Percentiles rank a stretch among this genome's conserved stretches.
Conservation (phyloP, 2,329 filamentous ascomycete species). For the Tricladium varicosporioides region DNA sequence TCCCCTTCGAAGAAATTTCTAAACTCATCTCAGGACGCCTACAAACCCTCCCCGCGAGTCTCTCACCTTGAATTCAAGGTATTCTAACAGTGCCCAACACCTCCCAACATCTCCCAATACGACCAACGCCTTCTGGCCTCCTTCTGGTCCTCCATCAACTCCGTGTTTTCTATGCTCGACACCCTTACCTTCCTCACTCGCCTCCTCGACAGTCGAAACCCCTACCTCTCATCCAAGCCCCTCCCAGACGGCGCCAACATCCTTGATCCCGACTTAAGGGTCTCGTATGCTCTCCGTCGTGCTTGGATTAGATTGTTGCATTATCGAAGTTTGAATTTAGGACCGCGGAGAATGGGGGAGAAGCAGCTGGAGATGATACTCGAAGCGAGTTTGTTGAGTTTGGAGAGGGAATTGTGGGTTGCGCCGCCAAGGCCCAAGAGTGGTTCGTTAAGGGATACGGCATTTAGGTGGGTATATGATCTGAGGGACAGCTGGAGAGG, state of each 20-base stretch:
- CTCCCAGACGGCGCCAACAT: slow-evolving; percentile 8
- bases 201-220: slow-evolving; percentile 1
- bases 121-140: too few relatives aligned
- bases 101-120: too few relatives aligned
- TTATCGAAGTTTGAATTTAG: slow-evolving; percentile 12
- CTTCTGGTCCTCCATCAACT: background rate
- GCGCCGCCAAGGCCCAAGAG: too few relatives aligned
- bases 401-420: background rate
- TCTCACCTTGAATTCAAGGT: too few relatives aligned
- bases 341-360: background rate
- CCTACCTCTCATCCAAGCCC: background rate
- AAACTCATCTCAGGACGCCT: too few relatives aligned
- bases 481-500: too few relatives aligned
- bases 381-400: background rate
- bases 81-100: too few relatives aligned
- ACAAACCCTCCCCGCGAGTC: too few relatives aligned
- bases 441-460: too few relatives aligned
- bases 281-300: slow-evolving; percentile 15
- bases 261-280: background rate
- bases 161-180: background rate
- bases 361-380: slow-evolving; percentile 6
- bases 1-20: too few relatives aligned
- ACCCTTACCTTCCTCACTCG: background rate
- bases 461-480: too few relatives aligned
- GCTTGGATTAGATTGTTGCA: slow-evolving; percentile 18